These are phyloP conservation scores for Monilinia polystroma DNA, from an alignment of 2,329 filamentous ascomycete species.

Conservation along the genomic window DNA sequence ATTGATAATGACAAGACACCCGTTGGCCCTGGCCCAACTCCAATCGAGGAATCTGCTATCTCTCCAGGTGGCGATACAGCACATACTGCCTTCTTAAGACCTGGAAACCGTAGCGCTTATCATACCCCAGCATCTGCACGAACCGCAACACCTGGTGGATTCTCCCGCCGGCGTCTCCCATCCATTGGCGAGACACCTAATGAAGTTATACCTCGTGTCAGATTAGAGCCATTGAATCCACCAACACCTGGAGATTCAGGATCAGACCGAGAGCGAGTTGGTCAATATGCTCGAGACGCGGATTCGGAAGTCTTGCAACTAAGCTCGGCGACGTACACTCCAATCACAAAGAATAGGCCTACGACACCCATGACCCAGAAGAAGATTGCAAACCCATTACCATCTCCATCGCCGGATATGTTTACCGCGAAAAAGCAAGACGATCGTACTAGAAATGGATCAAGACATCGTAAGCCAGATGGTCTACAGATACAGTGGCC, in stretches of 20 bases:
- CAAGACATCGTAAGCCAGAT: constrained; percentile 74
- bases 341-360: constrained; percentile 53
- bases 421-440: constrained; percentile 63
- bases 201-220: constrained; percentile 47
- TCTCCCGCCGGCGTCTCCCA: constrained; percentile 64
- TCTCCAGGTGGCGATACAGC: constrained; percentile 68
- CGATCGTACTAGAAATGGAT: constrained; percentile 63
- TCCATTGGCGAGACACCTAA: constrained; percentile 72
- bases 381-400: constrained; percentile 54
- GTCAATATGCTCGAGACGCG: constrained; percentile 36
- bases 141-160: constrained; percentile 59
- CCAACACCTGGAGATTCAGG: constrained; percentile 48
- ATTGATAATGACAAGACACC: constrained; percentile 66
- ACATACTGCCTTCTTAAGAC: constrained; percentile 65
- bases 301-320: constrained; percentile 43
- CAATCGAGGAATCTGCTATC: constrained; percentile 76
- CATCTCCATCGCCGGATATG: constrained; percentile 65
- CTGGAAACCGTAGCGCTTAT: constrained; percentile 64
- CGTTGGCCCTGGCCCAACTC: constrained; percentile 77
- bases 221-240: constrained; percentile 43
- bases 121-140: constrained; percentile 68
- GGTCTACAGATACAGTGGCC: constrained; percentile 65
- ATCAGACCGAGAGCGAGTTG: constrained; percentile 47
- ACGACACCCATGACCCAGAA: constrained; percentile 64
- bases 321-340: constrained; percentile 40